These are phyloP conservation scores for Ascochyta rabiei DNA, from an alignment of 2,329 filamentous ascomycete species.

Conservation along the genomic window DNA sequence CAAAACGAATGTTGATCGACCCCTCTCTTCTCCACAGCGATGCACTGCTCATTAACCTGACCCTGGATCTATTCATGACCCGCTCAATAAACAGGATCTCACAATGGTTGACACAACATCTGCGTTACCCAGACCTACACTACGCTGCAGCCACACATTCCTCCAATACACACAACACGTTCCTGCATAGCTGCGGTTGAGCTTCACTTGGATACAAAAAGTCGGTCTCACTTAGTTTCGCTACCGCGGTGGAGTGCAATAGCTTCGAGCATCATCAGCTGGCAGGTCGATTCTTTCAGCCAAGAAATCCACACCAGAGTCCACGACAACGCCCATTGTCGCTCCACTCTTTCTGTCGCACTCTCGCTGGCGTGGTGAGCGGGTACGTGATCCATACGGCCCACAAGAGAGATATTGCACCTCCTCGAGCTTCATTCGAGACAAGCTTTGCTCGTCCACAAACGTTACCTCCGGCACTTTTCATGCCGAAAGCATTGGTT, in stretches of 20 bases:
- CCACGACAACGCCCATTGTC: background rate
- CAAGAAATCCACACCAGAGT: background rate
- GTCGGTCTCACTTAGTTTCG: conserved; percentile 7
- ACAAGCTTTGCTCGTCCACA: background rate
- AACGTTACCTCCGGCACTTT: background rate
- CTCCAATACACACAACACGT: conserved; percentile 1
- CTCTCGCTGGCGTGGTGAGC: background rate
- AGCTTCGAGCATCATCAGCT: conserved; percentile 3
- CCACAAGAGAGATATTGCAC: background rate
- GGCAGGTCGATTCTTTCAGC: background rate
- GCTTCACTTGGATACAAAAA: background rate
- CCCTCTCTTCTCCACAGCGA: conserved; percentile 9
- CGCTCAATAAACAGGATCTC: background rate
- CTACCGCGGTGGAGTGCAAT: conserved; percentile 14
- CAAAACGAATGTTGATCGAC: conserved; percentile 5
- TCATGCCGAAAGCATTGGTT: conserved; percentile 1
- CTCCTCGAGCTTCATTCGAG: background rate
- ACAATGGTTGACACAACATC: conserved; percentile 1
- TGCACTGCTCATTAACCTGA: background rate
- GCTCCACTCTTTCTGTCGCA: background rate
- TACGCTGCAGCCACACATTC: conserved; percentile 8
- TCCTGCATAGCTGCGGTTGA: conserved; percentile 13
- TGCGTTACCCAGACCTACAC: background rate
- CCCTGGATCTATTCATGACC: conserved; percentile 3
- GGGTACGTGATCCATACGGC: background rate